Evolutionary conservation across 2,329 filamentous ascomycete species (phyloP), one percentile per base, ranked within the genome.

Genomic region (Biscogniauxia marginata): DNA sequence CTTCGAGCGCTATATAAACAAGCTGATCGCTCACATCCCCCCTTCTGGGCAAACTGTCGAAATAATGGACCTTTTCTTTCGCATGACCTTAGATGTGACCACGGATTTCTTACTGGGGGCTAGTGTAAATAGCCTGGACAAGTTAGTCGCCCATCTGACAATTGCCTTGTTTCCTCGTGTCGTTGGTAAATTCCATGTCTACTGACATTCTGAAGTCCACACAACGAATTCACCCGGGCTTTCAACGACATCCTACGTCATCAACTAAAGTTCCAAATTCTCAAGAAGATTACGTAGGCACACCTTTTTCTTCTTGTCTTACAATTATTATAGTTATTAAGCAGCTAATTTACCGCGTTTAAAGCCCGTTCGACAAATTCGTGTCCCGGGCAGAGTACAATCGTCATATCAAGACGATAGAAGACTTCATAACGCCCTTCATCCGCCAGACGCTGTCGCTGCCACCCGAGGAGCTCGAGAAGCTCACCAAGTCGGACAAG

Each of bases 361-460:
- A 22, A 52, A 88, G 85, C 1, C 84, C 87, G 1, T 73, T 90
- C 24, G 81, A 81, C 52, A 70, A 70, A 22, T 63, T 88, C 30
- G 70, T 90, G 24, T 83, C 87, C 0, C 82, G 81, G 44, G 75
- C 73, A 24, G 71, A 76, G 22, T 91, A 89, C 73, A 75, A 82
- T 59, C 71, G 75, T 20, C 79, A 82, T 19, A 78, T 92, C 55
- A 79, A 82, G 52, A 75, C 79, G 9, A 81, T 92, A 67, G 84
- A 92, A 62, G 72, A 80, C n/a, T 92, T 92, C 67, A 81, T 91
- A 4, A 78, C 81, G 53, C 83, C 82, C 1, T 91, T 84, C 69
- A 90, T 92, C 62, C 79, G 87, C 49, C 78, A 82, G 43, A 81
- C 87, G 0, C 79, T 91, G 5, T 76, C 78, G 1, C 77, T 91